Evolutionary conservation across 345 rosid genomes (phyloP).

Genomic region (Lumnitzera littorea): DNA sequence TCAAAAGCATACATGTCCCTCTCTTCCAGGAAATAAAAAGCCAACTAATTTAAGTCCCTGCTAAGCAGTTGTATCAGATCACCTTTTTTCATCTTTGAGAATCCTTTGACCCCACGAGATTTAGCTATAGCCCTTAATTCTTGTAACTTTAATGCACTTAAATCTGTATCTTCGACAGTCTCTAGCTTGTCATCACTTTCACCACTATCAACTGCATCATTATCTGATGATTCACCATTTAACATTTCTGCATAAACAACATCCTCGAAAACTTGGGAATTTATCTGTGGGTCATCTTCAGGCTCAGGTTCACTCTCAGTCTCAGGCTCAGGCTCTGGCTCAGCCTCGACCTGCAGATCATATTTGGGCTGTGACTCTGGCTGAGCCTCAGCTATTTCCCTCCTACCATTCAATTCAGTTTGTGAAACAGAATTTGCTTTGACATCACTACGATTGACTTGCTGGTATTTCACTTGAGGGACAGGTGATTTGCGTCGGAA

Average conservation of each 20-base stretch:
- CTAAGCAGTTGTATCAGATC: constrained; percentile 53
- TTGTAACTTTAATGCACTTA: constrained; percentile 52
- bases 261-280: constrained; percentile 20
- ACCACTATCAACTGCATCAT: constrained; percentile 16
- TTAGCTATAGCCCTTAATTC: constrained; percentile 77
- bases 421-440: constrained; percentile 23
- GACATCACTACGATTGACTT: constrained; percentile 37
- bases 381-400: constrained; percentile 24
- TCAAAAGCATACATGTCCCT: neutral
- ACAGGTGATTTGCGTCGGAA: constrained; percentile 73
- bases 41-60: constrained; percentile 17
- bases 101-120: constrained; percentile 69
- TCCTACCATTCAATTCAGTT: constrained; percentile 28
- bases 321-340: constrained; percentile 20
- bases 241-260: constrained; percentile 16
- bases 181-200: constrained; percentile 27
- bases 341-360: constrained; percentile 23
- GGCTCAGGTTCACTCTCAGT: constrained; percentile 28
- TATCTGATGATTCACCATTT: constrained; percentile 13
- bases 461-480: constrained; percentile 42
- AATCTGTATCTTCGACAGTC: constrained; percentile 21
- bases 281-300: constrained; percentile 22
- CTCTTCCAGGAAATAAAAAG: neutral
- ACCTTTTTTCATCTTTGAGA: constrained; percentile 79
- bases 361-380: constrained; percentile 24